Conservation (phyloP, 805 yeast genomes). For the Wickerhamomyces chaumierensis region DNA sequence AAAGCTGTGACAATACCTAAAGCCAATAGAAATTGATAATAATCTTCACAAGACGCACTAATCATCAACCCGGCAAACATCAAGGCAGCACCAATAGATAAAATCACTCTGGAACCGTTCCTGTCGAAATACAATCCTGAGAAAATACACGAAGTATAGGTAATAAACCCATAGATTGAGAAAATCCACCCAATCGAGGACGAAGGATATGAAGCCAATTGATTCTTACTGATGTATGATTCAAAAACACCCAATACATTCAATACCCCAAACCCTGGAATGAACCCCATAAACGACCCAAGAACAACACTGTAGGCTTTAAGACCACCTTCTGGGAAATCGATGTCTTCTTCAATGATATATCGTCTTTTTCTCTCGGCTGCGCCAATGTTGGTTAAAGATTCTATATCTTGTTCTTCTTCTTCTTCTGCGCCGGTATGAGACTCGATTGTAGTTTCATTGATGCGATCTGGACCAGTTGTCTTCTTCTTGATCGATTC, state of each 20-base stretch:
- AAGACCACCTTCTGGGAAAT: constrained; percentile 44
- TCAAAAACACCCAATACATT: constrained; percentile 59
- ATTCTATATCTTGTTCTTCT: too few relatives aligned
- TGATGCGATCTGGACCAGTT: too few relatives aligned
- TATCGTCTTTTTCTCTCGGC: background rate
- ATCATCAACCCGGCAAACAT: constrained; percentile 44
- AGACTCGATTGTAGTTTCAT: too few relatives aligned
- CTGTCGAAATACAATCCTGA: constrained; percentile 55
- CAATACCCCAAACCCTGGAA: constrained; percentile 47
- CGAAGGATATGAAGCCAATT: constrained; percentile 35
- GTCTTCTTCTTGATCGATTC: too few relatives aligned
- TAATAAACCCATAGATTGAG: constrained; percentile 43
- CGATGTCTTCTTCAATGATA: constrained; percentile 12
- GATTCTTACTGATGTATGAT: constrained; percentile 45
- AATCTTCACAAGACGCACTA: constrained; percentile 37
- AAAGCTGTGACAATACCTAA: constrained; percentile 47
- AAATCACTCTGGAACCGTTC: constrained; percentile 39
- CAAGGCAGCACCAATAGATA: constrained; percentile 32
- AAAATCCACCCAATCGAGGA: constrained; percentile 54
- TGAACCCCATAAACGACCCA: constrained; percentile 49
- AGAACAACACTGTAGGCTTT: constrained; percentile 46
- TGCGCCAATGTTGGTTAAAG: too few relatives aligned
- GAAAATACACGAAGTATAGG: constrained; percentile 39
- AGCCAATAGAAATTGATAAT: constrained; percentile 52
- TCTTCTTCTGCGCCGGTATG: too few relatives aligned